These are phyloP conservation scores for Barnettozyma sp. DNA, from an alignment of 805 yeast species.

Conservation along the genomic window DNA sequence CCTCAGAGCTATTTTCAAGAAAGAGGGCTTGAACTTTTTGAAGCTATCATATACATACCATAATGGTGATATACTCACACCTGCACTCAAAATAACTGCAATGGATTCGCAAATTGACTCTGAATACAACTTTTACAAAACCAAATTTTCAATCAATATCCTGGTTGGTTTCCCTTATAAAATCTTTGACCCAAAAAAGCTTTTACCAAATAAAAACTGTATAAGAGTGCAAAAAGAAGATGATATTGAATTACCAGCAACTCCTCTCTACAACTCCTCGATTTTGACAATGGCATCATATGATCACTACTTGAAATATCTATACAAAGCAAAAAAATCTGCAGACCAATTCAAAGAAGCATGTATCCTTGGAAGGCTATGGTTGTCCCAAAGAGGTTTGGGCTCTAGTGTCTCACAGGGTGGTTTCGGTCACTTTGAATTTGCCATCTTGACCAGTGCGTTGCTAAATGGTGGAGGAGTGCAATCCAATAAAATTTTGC, in stretches of 20 bases:
- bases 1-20: constrained; percentile 45
- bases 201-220: constrained; percentile 75
- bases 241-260: constrained; percentile 48
- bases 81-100: constrained; percentile 61
- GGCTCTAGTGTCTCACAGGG: constrained; percentile 54
- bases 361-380: constrained; percentile 73
- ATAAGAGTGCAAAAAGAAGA: constrained; percentile 50
- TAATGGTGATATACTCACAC: constrained; percentile 72
- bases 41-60: constrained; percentile 57
- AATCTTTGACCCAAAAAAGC: constrained; percentile 65
- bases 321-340: constrained; percentile 68
- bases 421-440: constrained; percentile 93
- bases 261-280: constrained; percentile 84
- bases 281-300: constrained; percentile 62
- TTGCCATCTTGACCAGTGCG: constrained; percentile 73
- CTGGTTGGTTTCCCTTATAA: constrained; percentile 68
- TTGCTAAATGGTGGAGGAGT: constrained; percentile 77
- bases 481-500: constrained; percentile 65
- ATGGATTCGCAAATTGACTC: constrained; percentile 37
- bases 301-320: constrained; percentile 63
- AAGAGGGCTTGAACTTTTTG: constrained; percentile 42
- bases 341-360: constrained; percentile 86
- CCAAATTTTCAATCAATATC: constrained; percentile 65
- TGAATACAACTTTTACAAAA: constrained; percentile 55
- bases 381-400: constrained; percentile 87